phyloP scores from a whole-genome alignment of 1,284 basidiomycete genomes.

The Apiotrichum gamsii region DNA sequence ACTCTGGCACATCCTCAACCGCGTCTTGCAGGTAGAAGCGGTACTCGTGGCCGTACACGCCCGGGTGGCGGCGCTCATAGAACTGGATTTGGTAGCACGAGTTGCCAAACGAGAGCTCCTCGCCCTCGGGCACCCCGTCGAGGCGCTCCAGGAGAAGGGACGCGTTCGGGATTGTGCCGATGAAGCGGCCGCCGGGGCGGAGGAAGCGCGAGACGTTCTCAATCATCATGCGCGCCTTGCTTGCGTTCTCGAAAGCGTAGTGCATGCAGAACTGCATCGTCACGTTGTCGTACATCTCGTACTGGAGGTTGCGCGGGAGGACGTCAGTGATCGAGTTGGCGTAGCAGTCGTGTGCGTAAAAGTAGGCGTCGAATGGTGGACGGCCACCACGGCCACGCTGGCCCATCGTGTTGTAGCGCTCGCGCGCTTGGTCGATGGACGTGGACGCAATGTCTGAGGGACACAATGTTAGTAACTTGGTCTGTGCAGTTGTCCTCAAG shows the following conservation, averaged over 20 bases:
- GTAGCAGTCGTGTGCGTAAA: slow-evolving; percentile 87
- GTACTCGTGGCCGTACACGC: slow-evolving; percentile 83
- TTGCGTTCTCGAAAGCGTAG: slow-evolving; percentile 87
- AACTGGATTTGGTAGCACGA: slow-evolving; percentile 82
- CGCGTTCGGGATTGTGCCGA: slow-evolving; percentile 90
- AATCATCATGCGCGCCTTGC: slow-evolving; percentile 86
- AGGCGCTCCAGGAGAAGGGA: slow-evolving; percentile 65
- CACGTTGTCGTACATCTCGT: slow-evolving; percentile 73
- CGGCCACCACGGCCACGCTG: slow-evolving; percentile 51
- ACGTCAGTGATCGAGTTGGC: slow-evolving; percentile 61
- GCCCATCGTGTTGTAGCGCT: slow-evolving; percentile 57
- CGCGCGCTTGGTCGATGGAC: slow-evolving; percentile 82
- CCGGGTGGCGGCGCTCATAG: slow-evolving; percentile 57
- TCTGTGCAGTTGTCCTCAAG: no score
- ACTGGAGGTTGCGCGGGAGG: slow-evolving; percentile 57
- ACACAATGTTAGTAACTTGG: no score
- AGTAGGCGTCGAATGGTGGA: slow-evolving; percentile 73
- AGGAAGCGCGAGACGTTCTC: slow-evolving; percentile 80
- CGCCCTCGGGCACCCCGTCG: slow-evolving; percentile 58
- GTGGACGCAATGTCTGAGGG: slow-evolving; percentile 88
- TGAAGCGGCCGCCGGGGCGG: slow-evolving; percentile 74
- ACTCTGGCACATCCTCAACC: slow-evolving; percentile 95
- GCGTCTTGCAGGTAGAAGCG: slow-evolving; percentile 91
- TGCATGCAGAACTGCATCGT: slow-evolving; percentile 99
- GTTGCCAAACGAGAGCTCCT: slow-evolving; percentile 79